phyloP scores from a whole-genome alignment of 2,329 filamentous ascomycete species.

The Penicillium sp. region DNA sequence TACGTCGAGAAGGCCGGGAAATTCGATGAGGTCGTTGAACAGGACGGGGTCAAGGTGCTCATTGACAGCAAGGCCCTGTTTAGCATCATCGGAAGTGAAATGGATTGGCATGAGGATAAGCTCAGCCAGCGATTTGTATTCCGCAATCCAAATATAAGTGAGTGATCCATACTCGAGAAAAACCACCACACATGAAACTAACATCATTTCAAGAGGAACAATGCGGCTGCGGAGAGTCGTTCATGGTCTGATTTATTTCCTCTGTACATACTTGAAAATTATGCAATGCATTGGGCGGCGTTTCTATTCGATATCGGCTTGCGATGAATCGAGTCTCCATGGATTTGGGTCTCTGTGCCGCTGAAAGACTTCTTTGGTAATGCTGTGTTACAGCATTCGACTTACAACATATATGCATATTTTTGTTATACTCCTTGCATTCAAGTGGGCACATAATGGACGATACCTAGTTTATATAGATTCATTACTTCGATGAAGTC shows the following conservation, averaged over 20 bases:
- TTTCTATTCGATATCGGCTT: constrained; percentile 16
- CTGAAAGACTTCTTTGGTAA: background rate
- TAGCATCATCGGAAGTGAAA: constrained; percentile 97
- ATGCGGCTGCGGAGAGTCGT: constrained; percentile 94
- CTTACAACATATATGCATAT: background rate
- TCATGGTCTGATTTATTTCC: constrained; percentile 61
- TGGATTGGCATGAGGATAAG: constrained; percentile 98
- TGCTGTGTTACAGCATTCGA: background rate
- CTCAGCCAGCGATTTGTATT: constrained; percentile 90
- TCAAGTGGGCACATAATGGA: background rate
- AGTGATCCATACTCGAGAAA: constrained; percentile 43
- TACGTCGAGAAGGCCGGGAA: constrained; percentile 86
- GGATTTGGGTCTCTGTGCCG: background rate
- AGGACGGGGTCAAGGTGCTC: constrained; percentile 91
- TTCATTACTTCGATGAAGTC: background rate
- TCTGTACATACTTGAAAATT: constrained; percentile 19
- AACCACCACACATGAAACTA: background rate
- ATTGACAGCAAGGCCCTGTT: constrained; percentile 97
- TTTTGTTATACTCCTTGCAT: background rate
- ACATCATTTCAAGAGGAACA: constrained; percentile 69
- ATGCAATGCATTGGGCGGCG: constrained; percentile 35
- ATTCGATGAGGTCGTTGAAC: constrained; percentile 90
- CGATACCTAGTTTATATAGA: constrained; percentile 1
- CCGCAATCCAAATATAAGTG: constrained; percentile 96
- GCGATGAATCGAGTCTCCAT: background rate